phyloP scores from a whole-genome alignment of 768 basidiomycete species.

The Ramaria sp. region DNA sequence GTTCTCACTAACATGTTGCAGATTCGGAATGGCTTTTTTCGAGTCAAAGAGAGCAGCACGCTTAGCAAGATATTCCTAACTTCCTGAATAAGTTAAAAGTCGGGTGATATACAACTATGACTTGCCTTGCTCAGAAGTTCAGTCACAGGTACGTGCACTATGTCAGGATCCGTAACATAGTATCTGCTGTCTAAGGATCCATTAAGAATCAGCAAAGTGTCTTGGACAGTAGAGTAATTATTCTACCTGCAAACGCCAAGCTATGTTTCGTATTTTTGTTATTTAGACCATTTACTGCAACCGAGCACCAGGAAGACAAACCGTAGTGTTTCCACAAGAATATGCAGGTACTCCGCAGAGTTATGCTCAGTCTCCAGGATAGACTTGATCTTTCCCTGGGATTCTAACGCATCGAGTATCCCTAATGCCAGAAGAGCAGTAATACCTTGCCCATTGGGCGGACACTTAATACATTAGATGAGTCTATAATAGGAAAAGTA shows the following conservation, averaged over 20 bases:
- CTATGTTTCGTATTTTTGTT: constrained; percentile 15
- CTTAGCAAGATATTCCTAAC: constrained; percentile 69
- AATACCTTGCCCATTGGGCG: constrained; percentile 95
- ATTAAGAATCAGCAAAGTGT: background rate
- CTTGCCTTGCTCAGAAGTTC: constrained; percentile 75
- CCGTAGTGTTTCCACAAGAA: constrained; percentile 78
- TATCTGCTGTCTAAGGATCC: constrained; percentile 58
- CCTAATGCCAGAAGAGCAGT: constrained; percentile 90
- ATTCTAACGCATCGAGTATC: constrained; percentile 80
- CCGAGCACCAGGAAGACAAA: constrained; percentile 22
- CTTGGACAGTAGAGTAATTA: background rate
- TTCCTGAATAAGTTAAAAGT: background rate
- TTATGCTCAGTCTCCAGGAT: constrained; percentile 82
- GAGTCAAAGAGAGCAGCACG: constrained; percentile 78
- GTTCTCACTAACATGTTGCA: constrained; percentile 45
- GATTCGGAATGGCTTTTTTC: constrained; percentile 45
- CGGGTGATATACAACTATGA: background rate
- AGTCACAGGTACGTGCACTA: constrained; percentile 65
- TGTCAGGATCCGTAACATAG: constrained; percentile 87
- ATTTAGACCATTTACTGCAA: background rate
- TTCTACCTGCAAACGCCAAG: constrained; percentile 58
- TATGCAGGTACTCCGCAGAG: constrained; percentile 80
- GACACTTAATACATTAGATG: constrained; percentile 44
- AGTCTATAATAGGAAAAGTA: constrained; percentile 2
- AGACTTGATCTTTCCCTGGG: constrained; percentile 54